Base-by-base conservation (phyloP, 176 grass and related monocot species). In the Carex scoparia region DNA sequence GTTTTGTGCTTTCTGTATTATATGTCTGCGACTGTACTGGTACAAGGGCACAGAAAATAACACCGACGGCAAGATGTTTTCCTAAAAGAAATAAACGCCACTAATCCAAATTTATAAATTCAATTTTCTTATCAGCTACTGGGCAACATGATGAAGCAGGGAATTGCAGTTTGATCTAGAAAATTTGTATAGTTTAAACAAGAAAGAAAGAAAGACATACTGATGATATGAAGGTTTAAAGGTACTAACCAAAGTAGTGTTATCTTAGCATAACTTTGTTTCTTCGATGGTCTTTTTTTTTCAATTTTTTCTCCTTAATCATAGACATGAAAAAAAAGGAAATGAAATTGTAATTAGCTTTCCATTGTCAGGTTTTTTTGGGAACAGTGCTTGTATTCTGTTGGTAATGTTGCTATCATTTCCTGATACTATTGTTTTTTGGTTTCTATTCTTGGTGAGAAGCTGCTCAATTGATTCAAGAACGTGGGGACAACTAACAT, bases 181-280 rank as follows among this genome's bases (percentile, higher is more conserved):
- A 58, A 30, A 79, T 27, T 58, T 79, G 51, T 79, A 79, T 32
- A 79, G 74, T 79, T 33, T 79, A 79, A 79, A 79, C 53, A 40
- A 65, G 18, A 82, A 65, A 65, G 60, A 65, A 42, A 42, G 60
- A 65, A 44, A 42, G 15, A 81, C 32, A 1, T 10, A 31, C 42
- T 54, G 11, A 69, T 54, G 44, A 56, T 16, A 56, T 18, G 61
- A 83, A 33, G 81, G 6, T 69, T 69, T 69, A 0, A 28, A 69
- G 44, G 12, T 69, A 18, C 61, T 83, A 83, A 83, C 61, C 44
- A 14, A 69, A 55, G 46, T 69, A 83, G 44, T 56, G 35, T 69
- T 28, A 83, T 69, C 14, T 83, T 83, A 83, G 63, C 61, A 49
- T 69, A 69, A 67, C 63, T 83, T 68, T 65, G 56, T 65, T 54